Conservation (phyloP, 2,329 filamentous ascomycete genomes). For the Calonectria pseudoturangicola region DNA sequence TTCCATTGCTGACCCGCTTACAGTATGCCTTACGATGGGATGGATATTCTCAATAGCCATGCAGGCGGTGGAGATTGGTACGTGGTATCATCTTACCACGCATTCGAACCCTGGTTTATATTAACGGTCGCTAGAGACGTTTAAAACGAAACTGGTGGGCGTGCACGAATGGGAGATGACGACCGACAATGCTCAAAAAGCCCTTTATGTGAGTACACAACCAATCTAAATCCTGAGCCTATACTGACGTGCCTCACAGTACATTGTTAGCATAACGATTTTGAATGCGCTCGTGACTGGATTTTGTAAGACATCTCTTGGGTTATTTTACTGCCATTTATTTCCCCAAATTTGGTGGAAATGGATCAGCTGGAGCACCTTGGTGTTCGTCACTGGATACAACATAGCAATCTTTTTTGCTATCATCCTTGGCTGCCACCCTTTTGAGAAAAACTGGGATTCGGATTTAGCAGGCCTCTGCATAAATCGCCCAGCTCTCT, state of each 20-base stretch:
- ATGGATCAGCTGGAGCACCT: not conserved
- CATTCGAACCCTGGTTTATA: no score
- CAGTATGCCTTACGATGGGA: conserved; percentile 28
- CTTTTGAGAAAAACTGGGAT: conserved; percentile 51
- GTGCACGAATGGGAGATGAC: conserved; percentile 46
- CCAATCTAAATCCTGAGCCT: conserved; percentile 32
- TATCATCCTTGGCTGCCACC: conserved; percentile 52
- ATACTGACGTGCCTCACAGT: conserved; percentile 55
- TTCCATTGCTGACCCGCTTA: not conserved
- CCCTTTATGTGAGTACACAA: conserved; percentile 29
- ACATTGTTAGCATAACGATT: conserved; percentile 54
- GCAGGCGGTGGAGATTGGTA: conserved; percentile 27
- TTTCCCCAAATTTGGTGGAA: conserved; percentile 14
- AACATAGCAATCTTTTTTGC: conserved; percentile 55
- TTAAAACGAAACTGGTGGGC: conserved; percentile 37
- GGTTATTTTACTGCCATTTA: conserved; percentile 10
- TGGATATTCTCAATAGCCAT: conserved; percentile 9
- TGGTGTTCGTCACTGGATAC: conserved; percentile 1
- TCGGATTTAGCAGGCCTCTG: conserved; percentile 57
- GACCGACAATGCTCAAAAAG: conserved; percentile 31
- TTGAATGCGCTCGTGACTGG: conserved; percentile 52
- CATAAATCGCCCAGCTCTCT: conserved; percentile 66
- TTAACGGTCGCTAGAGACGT: conserved; percentile 27
- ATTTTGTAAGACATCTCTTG: conserved; percentile 2
- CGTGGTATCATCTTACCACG: not conserved